A percentile compares a stretch with the other conserved stretches of the same genome.
These are phyloP conservation scores for Phytopythium cucurbitacearum DNA, from an alignment of 352 stramenopile species.

Conservation along the genomic window DNA sequence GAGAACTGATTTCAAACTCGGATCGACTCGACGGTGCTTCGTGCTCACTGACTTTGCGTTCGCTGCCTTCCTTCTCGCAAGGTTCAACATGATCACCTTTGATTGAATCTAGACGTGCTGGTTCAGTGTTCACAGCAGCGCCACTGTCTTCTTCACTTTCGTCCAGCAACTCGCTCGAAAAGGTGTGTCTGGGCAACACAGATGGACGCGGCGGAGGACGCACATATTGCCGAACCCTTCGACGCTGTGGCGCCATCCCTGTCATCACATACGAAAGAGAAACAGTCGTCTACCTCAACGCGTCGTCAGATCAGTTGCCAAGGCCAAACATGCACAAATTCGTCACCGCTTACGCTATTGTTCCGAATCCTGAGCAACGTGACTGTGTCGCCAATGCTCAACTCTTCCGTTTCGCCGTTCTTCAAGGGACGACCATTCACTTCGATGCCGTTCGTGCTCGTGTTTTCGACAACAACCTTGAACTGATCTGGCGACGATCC, in stretches of 20 bases:
- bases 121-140: no score
- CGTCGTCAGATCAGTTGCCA: background rate
- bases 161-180: no score
- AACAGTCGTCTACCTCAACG: background rate
- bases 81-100: no score
- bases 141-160: no score
- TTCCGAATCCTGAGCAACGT: slow-evolving; percentile 49
- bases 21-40: slow-evolving; percentile 6
- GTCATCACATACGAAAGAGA: slow-evolving; percentile 2
- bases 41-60: slow-evolving; percentile 8
- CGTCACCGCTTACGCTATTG: slow-evolving; percentile 29
- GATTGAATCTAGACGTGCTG: no score
- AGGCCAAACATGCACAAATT: background rate
- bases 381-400: slow-evolving; percentile 53
- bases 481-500: slow-evolving; percentile 22
- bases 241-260: slow-evolving; percentile 2
- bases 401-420: slow-evolving; percentile 29
- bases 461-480: slow-evolving; percentile 60
- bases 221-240: background rate
- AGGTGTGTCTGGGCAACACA: no score
- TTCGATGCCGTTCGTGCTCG: slow-evolving; percentile 63
- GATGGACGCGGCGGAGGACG: no score
- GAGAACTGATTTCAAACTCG: slow-evolving; percentile 14
- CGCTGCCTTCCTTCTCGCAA: no score
- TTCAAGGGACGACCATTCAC: slow-evolving; percentile 56